Conservation (phyloP, 2,329 filamentous ascomycete genomes). For the Apiospora pterosperma region DNA sequence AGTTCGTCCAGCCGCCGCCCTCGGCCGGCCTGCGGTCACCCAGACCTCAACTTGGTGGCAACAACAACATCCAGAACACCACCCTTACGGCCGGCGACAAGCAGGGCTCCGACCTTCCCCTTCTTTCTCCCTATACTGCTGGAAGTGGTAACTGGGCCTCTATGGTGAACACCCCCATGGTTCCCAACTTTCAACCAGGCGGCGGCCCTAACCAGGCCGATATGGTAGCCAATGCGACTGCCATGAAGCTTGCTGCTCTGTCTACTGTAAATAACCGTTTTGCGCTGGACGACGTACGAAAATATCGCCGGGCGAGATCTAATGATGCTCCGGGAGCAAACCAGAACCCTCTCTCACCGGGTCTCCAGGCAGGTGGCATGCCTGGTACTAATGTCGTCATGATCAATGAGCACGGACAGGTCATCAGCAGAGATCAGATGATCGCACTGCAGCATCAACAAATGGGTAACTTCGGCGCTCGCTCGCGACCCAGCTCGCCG, state of each 20-base stretch:
- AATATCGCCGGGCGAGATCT: slow-evolving; percentile 88
- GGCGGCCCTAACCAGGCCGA: slow-evolving; percentile 72
- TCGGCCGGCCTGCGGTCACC: slow-evolving; percentile 78
- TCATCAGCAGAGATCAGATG: slow-evolving; percentile 81
- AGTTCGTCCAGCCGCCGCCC: slow-evolving; percentile 81
- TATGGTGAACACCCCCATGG: slow-evolving; percentile 97
- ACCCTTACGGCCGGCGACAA: slow-evolving; percentile 73
- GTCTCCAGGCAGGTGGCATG: slow-evolving; percentile 58
- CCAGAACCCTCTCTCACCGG: slow-evolving; percentile 64
- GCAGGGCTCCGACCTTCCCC: slow-evolving; percentile 66
- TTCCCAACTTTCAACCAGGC: slow-evolving; percentile 73
- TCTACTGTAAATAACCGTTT: slow-evolving; percentile 99
- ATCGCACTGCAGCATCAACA: slow-evolving; percentile 73
- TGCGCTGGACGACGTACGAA: slow-evolving; percentile 92
- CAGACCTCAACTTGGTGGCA: slow-evolving; percentile 64
- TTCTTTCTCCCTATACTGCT: slow-evolving; percentile 79
- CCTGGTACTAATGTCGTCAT: slow-evolving; percentile 80
- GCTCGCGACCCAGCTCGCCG: slow-evolving; percentile 86
- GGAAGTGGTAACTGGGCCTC: slow-evolving; percentile 97
- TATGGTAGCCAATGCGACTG: slow-evolving; percentile 97
- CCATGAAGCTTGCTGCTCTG: slow-evolving; percentile 95
- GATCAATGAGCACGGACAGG: slow-evolving; percentile 90
- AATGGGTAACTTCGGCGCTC: slow-evolving; percentile 56
- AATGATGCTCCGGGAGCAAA: slow-evolving; percentile 69
- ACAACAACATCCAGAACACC: slow-evolving; percentile 75